A percentile compares a stretch with the other conserved stretches of the same genome.
Conservation (phyloP, 176 grass and related monocot species). For the Avena eriantha region DNA sequence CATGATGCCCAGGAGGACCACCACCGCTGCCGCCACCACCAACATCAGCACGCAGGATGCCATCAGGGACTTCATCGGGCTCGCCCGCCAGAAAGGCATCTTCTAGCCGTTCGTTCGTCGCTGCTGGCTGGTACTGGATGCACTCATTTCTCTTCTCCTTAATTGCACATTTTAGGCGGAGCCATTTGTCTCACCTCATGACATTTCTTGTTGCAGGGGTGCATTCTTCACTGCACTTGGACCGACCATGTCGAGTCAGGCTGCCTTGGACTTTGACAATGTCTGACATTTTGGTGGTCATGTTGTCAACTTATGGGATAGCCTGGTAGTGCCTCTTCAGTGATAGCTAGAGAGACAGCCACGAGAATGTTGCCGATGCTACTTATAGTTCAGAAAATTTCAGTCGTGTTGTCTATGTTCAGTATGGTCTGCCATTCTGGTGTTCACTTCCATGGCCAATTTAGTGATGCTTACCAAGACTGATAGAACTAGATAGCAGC, state of each 20-base stretch:
- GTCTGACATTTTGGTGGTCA: neutral
- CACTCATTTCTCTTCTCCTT: neutral
- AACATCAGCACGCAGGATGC: neutral
- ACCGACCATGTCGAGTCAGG: neutral
- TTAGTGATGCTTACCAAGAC: too few relatives aligned
- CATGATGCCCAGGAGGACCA: slow-evolving; percentile 26
- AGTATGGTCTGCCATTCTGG: too few relatives aligned
- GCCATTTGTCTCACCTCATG: neutral
- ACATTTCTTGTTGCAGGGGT: neutral
- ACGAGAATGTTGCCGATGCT: too few relatives aligned
- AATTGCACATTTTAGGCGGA: neutral
- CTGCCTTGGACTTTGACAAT: neutral
- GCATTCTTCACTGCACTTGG: neutral
- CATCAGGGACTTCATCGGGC: slow-evolving; percentile 15
- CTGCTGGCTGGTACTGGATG: too few relatives aligned
- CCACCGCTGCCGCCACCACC: neutral
- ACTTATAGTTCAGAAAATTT: too few relatives aligned
- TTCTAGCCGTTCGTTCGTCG: slow-evolving; percentile 3
- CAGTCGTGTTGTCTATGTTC: too few relatives aligned
- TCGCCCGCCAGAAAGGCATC: slow-evolving; percentile 38
- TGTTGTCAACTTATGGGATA: neutral
- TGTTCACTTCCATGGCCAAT: too few relatives aligned
- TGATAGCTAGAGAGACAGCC: neutral
- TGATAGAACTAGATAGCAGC: too few relatives aligned
- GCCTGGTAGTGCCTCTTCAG: neutral